phyloP scores from a whole-genome alignment of 2,329 filamentous ascomycete genomes.

The Aspergillus sp. region DNA sequence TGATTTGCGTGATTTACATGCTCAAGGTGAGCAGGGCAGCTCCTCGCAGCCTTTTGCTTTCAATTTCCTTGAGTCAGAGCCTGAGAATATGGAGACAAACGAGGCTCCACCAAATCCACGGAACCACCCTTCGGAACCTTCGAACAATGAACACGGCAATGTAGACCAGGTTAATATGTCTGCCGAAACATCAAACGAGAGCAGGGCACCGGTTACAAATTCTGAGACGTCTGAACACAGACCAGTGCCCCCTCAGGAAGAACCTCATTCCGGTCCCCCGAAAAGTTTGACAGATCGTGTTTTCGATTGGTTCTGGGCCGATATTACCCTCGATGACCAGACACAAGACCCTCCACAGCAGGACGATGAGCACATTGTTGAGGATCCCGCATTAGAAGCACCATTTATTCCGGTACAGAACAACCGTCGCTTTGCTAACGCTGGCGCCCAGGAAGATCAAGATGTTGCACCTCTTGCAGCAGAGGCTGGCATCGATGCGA shows the following conservation, averaged over 20 bases:
- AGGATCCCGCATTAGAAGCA: slow-evolving; percentile 56
- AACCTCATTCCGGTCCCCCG: slow-evolving; percentile 10
- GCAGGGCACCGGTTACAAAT: neutral
- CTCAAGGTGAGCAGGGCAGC: neutral
- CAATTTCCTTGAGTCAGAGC: neutral
- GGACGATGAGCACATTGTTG: slow-evolving; percentile 57
- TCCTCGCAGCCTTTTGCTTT: slow-evolving; percentile 1
- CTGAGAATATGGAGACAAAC: neutral
- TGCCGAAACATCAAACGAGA: neutral
- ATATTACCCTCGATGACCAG: slow-evolving; percentile 22
- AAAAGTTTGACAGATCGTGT: slow-evolving; percentile 21
- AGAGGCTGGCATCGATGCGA: slow-evolving; percentile 60
- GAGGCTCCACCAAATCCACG: neutral
- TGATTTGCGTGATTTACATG: neutral
- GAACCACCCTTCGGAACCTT: neutral
- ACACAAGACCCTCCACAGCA: slow-evolving; percentile 38
- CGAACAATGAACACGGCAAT: neutral
- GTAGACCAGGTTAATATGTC: neutral
- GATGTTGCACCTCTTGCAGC: slow-evolving; percentile 28
- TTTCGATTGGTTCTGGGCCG: slow-evolving; percentile 44
- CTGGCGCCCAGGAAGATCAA: slow-evolving; percentile 17
- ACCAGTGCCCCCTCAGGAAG: neutral
- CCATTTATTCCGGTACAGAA: slow-evolving; percentile 55
- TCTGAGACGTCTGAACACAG: slow-evolving; percentile 1
- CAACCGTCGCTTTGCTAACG: slow-evolving; percentile 35